Conservation (phyloP, 305 asterid genomes). For the Coffea humblotiana region DNA sequence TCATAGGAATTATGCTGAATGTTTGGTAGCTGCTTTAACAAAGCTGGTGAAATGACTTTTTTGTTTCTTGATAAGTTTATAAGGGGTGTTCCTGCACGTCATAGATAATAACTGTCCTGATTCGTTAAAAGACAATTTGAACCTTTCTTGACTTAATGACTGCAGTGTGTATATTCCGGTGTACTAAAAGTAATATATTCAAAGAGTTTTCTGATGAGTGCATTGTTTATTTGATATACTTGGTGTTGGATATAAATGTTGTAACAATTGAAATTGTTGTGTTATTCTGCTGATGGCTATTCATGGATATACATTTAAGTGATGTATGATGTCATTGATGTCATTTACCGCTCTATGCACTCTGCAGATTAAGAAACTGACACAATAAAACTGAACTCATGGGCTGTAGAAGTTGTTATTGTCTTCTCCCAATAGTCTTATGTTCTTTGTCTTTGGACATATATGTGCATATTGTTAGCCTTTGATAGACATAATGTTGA, state of each 20-base stretch:
- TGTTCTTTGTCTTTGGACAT: neutral
- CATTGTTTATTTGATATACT: neutral
- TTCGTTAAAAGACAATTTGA: neutral
- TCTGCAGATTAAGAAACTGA: neutral
- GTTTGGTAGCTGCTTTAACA: neutral
- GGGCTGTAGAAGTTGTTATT: neutral
- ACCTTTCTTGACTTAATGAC: neutral
- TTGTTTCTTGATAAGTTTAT: neutral
- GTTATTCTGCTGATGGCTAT: neutral
- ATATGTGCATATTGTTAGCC: neutral
- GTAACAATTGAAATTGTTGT: neutral
- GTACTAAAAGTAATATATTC: neutral
- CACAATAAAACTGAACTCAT: neutral
- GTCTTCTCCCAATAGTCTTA: too few species aligned
- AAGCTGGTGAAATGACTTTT: neutral
- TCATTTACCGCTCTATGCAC: neutral
- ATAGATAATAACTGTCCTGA: neutral
- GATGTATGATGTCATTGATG: neutral
- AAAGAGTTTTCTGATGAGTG: neutral
- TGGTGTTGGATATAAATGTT: neutral
- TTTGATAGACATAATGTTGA: neutral
- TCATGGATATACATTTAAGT: neutral
- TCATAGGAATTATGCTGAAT: neutral
- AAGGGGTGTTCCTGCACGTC: neutral
- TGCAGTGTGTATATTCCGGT: neutral